phyloP scores from a whole-genome alignment of 2,329 filamentous ascomycete species.

The Apiospora hydei region DNA sequence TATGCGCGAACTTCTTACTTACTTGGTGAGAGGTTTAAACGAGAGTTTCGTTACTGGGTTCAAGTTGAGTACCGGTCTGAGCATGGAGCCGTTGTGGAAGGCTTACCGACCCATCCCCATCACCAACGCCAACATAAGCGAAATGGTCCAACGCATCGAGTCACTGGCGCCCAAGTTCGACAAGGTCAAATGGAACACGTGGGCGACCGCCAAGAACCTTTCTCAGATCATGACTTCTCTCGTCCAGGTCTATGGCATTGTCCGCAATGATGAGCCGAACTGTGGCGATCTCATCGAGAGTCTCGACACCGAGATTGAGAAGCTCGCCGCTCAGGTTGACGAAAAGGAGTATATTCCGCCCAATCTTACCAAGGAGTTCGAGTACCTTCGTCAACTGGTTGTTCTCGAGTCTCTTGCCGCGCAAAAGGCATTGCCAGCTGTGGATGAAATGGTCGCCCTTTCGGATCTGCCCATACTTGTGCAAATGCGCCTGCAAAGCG shows the following conservation, averaged over 20 bases:
- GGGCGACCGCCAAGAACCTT: conserved; percentile 59
- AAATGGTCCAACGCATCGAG: conserved; percentile 59
- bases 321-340: conserved; percentile 55
- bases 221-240: conserved; percentile 62
- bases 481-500: conserved; percentile 52
- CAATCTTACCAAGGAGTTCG: conserved; percentile 63
- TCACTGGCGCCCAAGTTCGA: conserved; percentile 67
- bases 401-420: conserved; percentile 48
- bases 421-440: conserved; percentile 35
- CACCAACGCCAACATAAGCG: conserved; percentile 52
- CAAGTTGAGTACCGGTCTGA: conserved; percentile 75
- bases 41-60: conserved; percentile 73
- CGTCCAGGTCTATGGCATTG: conserved; percentile 62
- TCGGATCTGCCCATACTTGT: conserved; percentile 53
- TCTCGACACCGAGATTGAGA: conserved; percentile 58
- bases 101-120: conserved; percentile 70
- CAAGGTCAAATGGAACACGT: conserved; percentile 64
- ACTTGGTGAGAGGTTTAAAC: conserved; percentile 52
- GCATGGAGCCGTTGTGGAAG: conserved; percentile 83
- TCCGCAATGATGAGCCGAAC: conserved; percentile 53
- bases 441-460: conserved; percentile 54
- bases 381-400: conserved; percentile 61
- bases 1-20: conserved; percentile 48
- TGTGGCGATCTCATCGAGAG: conserved; percentile 57
- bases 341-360: conserved; percentile 52